Percentiles rank a stretch among this genome's conserved stretches.
phyloP scores from a whole-genome alignment of 2,329 filamentous ascomycete genomes.

The Kalmusia sp. region DNA sequence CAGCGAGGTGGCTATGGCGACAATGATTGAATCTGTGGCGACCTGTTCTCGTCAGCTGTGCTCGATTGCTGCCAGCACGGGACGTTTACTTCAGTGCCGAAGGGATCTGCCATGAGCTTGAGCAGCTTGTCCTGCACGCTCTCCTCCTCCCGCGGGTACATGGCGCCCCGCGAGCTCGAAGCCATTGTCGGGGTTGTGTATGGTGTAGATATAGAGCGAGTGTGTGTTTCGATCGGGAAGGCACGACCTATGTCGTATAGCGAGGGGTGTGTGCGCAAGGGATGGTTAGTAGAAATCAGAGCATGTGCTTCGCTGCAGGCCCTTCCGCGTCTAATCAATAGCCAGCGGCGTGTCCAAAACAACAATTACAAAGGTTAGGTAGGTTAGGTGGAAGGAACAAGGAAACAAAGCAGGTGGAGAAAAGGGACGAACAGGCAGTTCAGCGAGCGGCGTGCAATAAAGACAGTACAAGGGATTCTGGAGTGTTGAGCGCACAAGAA shows the following conservation, averaged over 20 bases:
- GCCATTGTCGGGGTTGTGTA: conserved; percentile 27
- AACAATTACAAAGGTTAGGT: not conserved
- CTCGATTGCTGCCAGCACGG: not conserved
- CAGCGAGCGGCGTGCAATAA: conserved; percentile 11
- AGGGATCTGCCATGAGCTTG: conserved; percentile 36
- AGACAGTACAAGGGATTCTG: conserved; percentile 9
- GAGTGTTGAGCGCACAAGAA: not conserved
- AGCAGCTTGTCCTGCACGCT: conserved; percentile 40
- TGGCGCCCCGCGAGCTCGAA: conserved; percentile 15
- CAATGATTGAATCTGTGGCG: conserved; percentile 70
- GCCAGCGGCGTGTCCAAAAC: not conserved
- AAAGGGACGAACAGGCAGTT: conserved; percentile 6
- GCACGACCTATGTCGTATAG: not conserved
- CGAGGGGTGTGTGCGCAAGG: conserved; percentile 14
- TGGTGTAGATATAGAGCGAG: not conserved
- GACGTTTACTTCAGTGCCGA: conserved; percentile 31
- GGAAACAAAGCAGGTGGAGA: conserved; percentile 3
- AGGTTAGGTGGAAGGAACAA: not conserved
- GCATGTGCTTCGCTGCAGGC: not conserved
- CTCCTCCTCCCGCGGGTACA: conserved; percentile 35
- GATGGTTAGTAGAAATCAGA: conserved; percentile 1
- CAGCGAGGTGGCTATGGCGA: conserved; percentile 81
- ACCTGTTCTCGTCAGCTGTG: conserved; percentile 52
- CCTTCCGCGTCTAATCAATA: conserved; percentile 5
- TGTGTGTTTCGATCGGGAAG: conserved; percentile 5